phyloP scores from a whole-genome alignment of 345 rosid genomes.

The thale cress (Arabidopsis thaliana) region TAIR10.1 NC_003076.8:25238001-25238500 shows the following conservation, averaged over 20 bases:
- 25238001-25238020: neutral
- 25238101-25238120: constrained; percentile 96
- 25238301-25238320: constrained; percentile 91
- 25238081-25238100: constrained; percentile 94
- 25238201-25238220: constrained; percentile 28
- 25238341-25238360: constrained; percentile 14
- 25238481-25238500: constrained; percentile 15
- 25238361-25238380: constrained; percentile 23
- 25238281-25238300: constrained; percentile 89
- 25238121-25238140: constrained; percentile 89
- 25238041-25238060: constrained; percentile 97
- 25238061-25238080: constrained; percentile 97
- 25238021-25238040: constrained; percentile 75
- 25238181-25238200: neutral
- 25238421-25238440: constrained; percentile 95
- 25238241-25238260: constrained; percentile 90
- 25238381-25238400: constrained; percentile 36
- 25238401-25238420: constrained; percentile 97
- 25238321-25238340: constrained; percentile 16
- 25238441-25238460: constrained; percentile 87
- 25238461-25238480: constrained; percentile 73
- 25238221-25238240: constrained; percentile 40
- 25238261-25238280: constrained; percentile 90
- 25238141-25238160: constrained; percentile 52
- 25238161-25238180: constrained; percentile 2